Percentiles rank a stretch among this genome's conserved stretches.
phyloP scores from a whole-genome alignment of 1,284 basidiomycete species.

The Chalciporus sp. region DNA sequence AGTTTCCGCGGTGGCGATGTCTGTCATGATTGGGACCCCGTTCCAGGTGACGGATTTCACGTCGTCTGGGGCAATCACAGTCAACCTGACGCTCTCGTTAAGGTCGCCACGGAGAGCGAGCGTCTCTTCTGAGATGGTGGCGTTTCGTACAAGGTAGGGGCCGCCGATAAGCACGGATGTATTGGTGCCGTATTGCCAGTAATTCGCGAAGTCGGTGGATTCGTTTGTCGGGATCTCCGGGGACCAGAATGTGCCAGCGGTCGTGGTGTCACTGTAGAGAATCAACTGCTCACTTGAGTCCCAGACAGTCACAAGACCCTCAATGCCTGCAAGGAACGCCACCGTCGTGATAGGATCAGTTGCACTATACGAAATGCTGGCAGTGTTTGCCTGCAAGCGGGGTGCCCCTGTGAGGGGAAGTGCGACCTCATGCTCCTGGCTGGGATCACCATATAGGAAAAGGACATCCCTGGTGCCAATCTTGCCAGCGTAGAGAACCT shows the following conservation, averaged over 20 bases:
- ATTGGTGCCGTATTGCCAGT: slow-evolving; percentile 56
- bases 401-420: slow-evolving; percentile 50
- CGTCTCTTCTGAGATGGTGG: slow-evolving; percentile 41
- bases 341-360: slow-evolving; percentile 41
- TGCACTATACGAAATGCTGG: slow-evolving; percentile 36
- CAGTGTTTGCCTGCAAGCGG: slow-evolving; percentile 35
- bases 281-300: slow-evolving; percentile 69
- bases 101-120: slow-evolving; percentile 53
- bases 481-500: slow-evolving; percentile 64
- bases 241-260: slow-evolving; percentile 60
- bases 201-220: slow-evolving; percentile 39
- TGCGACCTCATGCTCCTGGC: slow-evolving; percentile 62
- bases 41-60: slow-evolving; percentile 71
- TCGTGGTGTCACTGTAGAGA: slow-evolving; percentile 63
- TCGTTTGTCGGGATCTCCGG: slow-evolving; percentile 42
- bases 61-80: slow-evolving; percentile 46
- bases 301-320: slow-evolving; percentile 61
- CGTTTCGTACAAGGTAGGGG: slow-evolving; percentile 57
- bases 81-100: slow-evolving; percentile 43
- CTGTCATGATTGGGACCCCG: slow-evolving; percentile 48
- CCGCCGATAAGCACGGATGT: slow-evolving; percentile 53
- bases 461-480: slow-evolving; percentile 71
- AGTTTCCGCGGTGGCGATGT: slow-evolving; percentile 30
- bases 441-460: slow-evolving; percentile 63
- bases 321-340: slow-evolving; percentile 53